Percentiles rank a stretch among this genome's conserved stretches.
Conservation (phyloP, 306 rosid species). For the Trichosanthes truncata region DNA sequence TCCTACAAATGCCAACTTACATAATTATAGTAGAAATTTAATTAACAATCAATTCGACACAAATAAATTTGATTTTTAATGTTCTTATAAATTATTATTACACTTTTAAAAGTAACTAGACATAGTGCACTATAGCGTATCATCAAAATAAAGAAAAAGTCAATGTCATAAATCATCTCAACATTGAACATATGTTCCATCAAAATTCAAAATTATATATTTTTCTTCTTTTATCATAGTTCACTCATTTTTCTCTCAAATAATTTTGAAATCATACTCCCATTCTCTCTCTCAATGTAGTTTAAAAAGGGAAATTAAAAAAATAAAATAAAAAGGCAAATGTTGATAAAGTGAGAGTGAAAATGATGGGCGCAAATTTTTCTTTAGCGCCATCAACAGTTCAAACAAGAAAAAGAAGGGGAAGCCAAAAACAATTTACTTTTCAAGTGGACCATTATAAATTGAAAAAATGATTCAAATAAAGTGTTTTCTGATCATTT, state of each 20-base stretch:
- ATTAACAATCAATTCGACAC: not conserved
- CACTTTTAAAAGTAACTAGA: not conserved
- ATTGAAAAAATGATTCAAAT: not conserved
- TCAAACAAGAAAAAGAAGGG: not conserved
- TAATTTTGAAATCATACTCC: not conserved
- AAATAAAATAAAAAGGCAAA: not conserved
- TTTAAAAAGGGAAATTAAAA: not conserved
- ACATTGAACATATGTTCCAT: not conserved
- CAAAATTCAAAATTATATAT: not conserved
- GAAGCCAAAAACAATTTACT: not conserved
- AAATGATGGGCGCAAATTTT: not conserved
- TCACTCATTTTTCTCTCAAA: not conserved
- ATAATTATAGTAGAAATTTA: not conserved
- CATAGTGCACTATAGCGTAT: not conserved
- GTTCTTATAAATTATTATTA: not conserved
- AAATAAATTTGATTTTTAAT: too few species aligned
- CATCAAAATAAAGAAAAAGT: not conserved
- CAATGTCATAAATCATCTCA: not conserved
- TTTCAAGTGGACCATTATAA: constrained; percentile 5
- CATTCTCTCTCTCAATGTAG: not conserved
- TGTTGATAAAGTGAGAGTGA: not conserved
- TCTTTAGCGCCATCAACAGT: not conserved
- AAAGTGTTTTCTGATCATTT: not conserved
- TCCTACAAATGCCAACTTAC: too few species aligned
- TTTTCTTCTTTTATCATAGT: not conserved